These are phyloP conservation scores for Areca catechu DNA, from an alignment of 176 grass and related monocot genomes.

Conservation along the genomic window DNA sequence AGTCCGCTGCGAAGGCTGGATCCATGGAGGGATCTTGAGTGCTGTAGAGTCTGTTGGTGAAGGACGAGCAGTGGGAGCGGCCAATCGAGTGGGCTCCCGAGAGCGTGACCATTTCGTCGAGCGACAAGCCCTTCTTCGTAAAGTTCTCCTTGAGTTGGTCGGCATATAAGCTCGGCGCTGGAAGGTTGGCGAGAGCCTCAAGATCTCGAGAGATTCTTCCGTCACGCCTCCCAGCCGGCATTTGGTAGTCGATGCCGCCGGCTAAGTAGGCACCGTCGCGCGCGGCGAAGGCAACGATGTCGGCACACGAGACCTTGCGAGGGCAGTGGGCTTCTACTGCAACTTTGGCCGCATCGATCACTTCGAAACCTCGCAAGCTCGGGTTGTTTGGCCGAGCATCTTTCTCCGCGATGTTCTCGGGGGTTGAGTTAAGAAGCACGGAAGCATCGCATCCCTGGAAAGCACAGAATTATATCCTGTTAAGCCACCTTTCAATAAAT, in stretches of 20 bases:
- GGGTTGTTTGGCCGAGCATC: slow-evolving; percentile 24
- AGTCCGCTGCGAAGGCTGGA: background rate
- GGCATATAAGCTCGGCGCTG: slow-evolving; percentile 35
- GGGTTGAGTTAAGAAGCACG: slow-evolving; percentile 28
- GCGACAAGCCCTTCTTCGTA: slow-evolving; percentile 32
- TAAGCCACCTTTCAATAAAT: no score
- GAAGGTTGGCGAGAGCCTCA: slow-evolving; percentile 24
- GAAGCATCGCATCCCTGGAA: slow-evolving; percentile 59
- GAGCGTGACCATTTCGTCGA: slow-evolving; percentile 49
- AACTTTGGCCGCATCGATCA: slow-evolving; percentile 43
- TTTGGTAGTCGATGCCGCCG: slow-evolving; percentile 17
- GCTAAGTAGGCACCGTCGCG: slow-evolving; percentile 27
- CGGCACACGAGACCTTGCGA: no score
- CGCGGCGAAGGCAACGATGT: slow-evolving; percentile 33
- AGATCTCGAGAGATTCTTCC: slow-evolving; percentile 21
- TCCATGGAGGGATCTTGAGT: slow-evolving; percentile 11
- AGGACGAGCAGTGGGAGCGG: slow-evolving; percentile 51
- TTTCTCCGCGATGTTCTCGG: slow-evolving; percentile 28
- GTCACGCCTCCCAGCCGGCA: slow-evolving; percentile 29
- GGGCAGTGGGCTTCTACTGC: slow-evolving; percentile 28
- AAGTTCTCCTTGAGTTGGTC: slow-evolving; percentile 32
- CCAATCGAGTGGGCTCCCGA: slow-evolving; percentile 58
- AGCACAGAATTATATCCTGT: no score
- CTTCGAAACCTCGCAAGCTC: slow-evolving; percentile 49
- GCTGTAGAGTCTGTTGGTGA: slow-evolving; percentile 33